These are phyloP conservation scores for Phytophthora fragariae DNA, from an alignment of 352 stramenopile species.

Conservation along the genomic window DNA sequence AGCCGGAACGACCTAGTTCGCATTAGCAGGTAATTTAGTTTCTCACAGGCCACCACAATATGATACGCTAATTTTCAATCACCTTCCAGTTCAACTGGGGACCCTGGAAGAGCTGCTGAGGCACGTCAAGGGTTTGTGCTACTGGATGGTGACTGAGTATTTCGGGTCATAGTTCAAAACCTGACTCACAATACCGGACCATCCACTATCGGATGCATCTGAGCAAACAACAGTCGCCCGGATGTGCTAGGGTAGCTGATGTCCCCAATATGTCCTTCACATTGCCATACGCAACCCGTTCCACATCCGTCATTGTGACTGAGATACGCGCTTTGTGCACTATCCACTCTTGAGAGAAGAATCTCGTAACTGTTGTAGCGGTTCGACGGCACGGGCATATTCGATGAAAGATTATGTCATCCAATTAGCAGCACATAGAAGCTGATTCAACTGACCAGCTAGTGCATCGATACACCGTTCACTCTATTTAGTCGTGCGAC, in stretches of 20 bases:
- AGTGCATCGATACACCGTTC: no score
- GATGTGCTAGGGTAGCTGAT: neutral
- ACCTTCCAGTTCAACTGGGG: neutral
- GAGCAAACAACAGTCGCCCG: slow-evolving; percentile 1
- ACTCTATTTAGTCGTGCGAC: no score
- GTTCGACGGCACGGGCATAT: no score
- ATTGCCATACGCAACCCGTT: neutral
- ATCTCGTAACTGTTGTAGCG: neutral
- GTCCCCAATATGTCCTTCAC: neutral
- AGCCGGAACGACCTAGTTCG: neutral
- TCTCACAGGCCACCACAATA: slow-evolving; percentile 10
- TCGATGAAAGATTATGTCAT: no score
- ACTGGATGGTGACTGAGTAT: neutral
- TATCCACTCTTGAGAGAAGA: neutral
- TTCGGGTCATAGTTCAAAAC: neutral
- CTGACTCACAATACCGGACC: neutral
- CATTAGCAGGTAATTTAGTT: slow-evolving; percentile 10
- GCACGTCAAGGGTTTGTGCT: neutral
- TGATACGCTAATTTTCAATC: slow-evolving; percentile 9
- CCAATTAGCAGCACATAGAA: no score
- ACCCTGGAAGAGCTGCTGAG: slow-evolving; percentile 1
- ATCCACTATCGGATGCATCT: slow-evolving; percentile 8
- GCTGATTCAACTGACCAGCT: no score
- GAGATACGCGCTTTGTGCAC: slow-evolving; percentile 1
- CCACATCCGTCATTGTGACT: neutral